A percentile compares a stretch with the other conserved stretches of the same genome.
Evolutionary conservation across 768 basidiomycete genomes (phyloP).

Genomic region (Kwoniella dendrophila): DNA sequence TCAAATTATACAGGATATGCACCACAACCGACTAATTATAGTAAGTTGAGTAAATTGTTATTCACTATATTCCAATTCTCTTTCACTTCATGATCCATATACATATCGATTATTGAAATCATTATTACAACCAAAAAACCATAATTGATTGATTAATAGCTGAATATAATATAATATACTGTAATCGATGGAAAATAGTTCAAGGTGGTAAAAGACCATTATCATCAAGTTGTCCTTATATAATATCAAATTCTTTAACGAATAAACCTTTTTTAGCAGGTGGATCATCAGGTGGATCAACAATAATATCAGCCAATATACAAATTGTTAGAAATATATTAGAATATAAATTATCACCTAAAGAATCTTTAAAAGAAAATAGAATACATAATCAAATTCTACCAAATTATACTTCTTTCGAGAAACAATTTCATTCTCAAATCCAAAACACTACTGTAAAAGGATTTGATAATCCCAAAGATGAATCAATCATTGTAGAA

Average conservation of each 20-base stretch:
- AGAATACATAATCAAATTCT: slow-evolving; percentile 49
- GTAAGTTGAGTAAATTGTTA: slow-evolving; percentile 25
- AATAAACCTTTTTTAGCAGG: slow-evolving; percentile 37
- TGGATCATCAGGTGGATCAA: slow-evolving; percentile 47
- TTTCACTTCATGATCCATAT: background rate
- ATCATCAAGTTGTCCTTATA: slow-evolving; percentile 49
- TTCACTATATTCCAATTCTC: background rate
- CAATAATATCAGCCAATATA: slow-evolving; percentile 45
- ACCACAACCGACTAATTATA: slow-evolving; percentile 38
- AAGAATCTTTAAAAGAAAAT: slow-evolving; percentile 34
- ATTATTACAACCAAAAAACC: background rate
- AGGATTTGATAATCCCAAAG: slow-evolving; percentile 35
- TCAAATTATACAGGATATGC: slow-evolving; percentile 45
- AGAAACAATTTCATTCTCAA: slow-evolving; percentile 21
- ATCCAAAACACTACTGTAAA: slow-evolving; percentile 28
- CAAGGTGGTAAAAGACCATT: slow-evolving; percentile 42
- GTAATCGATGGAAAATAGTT: slow-evolving; percentile 17
- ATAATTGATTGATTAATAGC: slow-evolving; percentile 25
- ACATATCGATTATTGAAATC: too few relatives aligned
- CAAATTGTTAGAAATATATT: slow-evolving; percentile 46
- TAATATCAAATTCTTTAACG: slow-evolving; percentile 28
- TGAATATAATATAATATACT: slow-evolving; percentile 17
- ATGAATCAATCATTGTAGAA: slow-evolving; percentile 29
- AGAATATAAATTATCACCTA: slow-evolving; percentile 37
- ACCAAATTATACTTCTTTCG: slow-evolving; percentile 37